Evolutionary conservation across 108 stramenopile species (phyloP).

Genomic region (Schizochytrium sp.): DNA sequence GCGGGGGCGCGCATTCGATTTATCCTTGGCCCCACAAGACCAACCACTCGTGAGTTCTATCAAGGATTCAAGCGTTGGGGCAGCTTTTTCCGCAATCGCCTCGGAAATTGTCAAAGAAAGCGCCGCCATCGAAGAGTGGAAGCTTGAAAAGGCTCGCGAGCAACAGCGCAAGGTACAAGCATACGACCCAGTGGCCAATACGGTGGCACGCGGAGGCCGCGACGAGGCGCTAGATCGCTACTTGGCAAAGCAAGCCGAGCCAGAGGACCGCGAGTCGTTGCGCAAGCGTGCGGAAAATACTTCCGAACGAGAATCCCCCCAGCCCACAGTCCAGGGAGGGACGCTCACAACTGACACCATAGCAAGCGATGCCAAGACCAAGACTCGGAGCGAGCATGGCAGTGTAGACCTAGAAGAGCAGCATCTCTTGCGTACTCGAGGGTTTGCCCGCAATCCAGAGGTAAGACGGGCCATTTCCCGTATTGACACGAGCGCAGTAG

Average conservation of each 20-base stretch:
- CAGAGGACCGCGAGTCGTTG: not conserved
- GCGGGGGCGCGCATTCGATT: not conserved
- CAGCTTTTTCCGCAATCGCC: not conserved
- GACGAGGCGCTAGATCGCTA: not conserved
- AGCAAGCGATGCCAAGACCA: too few species aligned
- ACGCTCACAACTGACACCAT: too few species aligned
- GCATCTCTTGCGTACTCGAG: too few species aligned
- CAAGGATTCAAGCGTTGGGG: not conserved
- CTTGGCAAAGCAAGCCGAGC: not conserved
- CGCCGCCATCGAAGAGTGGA: not conserved
- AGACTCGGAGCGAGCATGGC: too few species aligned
- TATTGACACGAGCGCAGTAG: too few species aligned
- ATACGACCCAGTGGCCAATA: not conserved
- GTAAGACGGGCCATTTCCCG: too few species aligned
- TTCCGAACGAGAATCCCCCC: not conserved
- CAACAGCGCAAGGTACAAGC: not conserved
- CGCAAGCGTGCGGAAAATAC: not conserved
- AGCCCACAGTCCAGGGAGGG: too few species aligned
- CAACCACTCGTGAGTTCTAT: not conserved
- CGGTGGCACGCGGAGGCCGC: not conserved
- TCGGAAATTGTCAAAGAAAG: not conserved
- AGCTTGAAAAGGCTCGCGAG: not conserved
- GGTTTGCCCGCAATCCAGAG: too few species aligned
- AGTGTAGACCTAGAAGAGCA: too few species aligned
- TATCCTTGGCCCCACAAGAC: not conserved